Base-by-base conservation (phyloP, 2,329 filamentous ascomycete genomes). In the Eurotiales sp. region DNA sequence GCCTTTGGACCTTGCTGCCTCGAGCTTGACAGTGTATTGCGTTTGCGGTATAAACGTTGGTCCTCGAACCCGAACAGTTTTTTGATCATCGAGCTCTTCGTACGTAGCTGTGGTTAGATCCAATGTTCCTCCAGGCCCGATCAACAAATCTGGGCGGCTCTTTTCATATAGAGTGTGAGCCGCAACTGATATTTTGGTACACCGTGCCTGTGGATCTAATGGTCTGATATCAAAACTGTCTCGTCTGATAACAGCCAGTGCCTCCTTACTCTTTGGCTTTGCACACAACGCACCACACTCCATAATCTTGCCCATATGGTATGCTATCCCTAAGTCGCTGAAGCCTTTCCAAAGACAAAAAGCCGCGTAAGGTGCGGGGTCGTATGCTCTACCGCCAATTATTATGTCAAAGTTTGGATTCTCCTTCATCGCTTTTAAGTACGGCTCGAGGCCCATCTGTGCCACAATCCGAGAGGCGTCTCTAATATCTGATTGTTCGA, bases 141-240 rank as follows among this genome's bases (percentile, higher is more conserved):
- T 54, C 3, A 80, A 58, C 1, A 76, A 57, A 56, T 81, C 78
- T 0, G 78, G 77, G n/a, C 77, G 59, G 0, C 69, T 68, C 51
- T 80, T 81, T 64, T 81, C 78, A 45, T 81, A 81, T 17, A 81
- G 58, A 0, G 76, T 72, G 52, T 81, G 77, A 0, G 78, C 75
- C 0, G 77, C 77, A 0, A 81, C 76, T 0, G 72, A 75, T 0
- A 74, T 46, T 0, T 75, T 69, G 0, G 75, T 79, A 54, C 77
- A 80, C 2, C 62, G 63, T 0, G 72, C 65, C 0, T 55, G 55
- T 1, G 68, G 63, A 8, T 68, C 64, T 0, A 72, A 59, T 0
- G 78, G 76, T 3, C 61, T 58, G 2, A 80, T 66, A 30, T 80
- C 76, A 46, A 81, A 81, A 4, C 58, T 63, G 0, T 74, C 73